Percentiles rank a stretch among this genome's conserved stretches.
These are phyloP conservation scores for Penicillium antarcticum DNA, from an alignment of 495 filamentous ascomycete genomes.

Conservation along the genomic window DNA sequence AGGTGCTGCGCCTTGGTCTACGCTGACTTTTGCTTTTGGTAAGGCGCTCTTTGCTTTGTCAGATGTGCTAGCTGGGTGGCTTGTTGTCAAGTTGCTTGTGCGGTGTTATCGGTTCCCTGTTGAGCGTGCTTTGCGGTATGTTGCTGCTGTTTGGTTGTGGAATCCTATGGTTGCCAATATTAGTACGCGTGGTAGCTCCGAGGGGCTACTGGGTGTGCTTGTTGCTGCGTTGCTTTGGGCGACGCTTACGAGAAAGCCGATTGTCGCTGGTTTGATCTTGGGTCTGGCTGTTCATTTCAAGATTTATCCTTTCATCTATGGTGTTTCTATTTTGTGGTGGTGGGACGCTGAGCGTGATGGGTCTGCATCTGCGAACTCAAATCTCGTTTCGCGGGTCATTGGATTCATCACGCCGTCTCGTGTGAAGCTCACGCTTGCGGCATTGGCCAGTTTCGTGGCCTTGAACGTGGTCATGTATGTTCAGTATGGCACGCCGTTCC, in stretches of 20 bases:
- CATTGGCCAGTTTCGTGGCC: conserved; percentile 64
- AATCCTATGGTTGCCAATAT: conserved; percentile 99
- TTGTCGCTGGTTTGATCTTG: conserved; percentile 70
- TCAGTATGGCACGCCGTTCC: conserved; percentile 68
- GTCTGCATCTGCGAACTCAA: not conserved
- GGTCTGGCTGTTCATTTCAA: conserved; percentile 93
- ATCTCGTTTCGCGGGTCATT: conserved; percentile 20
- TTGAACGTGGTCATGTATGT: conserved; percentile 77
- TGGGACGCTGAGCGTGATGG: conserved; percentile 57
- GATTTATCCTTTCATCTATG: conserved; percentile 98
- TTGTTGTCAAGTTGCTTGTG: conserved; percentile 65
- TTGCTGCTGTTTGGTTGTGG: conserved; percentile 80
- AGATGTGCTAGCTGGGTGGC: conserved; percentile 82
- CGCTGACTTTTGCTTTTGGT: conserved; percentile 65
- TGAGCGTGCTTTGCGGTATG: conserved; percentile 61
- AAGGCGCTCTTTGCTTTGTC: conserved; percentile 82
- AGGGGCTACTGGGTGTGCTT: conserved; percentile 82
- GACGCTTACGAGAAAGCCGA: conserved; percentile 53
- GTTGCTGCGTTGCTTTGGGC: conserved; percentile 82
- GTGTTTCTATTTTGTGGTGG: conserved; percentile 81
- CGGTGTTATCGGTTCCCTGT: conserved; percentile 40
- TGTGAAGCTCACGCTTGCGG: conserved; percentile 58
- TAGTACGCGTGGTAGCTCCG: conserved; percentile 88
- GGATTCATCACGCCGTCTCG: conserved; percentile 61
- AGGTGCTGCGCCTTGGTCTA: conserved; percentile 19